Evolutionary conservation across 257 asterid genomes (phyloP), one percentile per base, ranked within the genome.

Genomic region (Sherardia arvensis): DNA sequence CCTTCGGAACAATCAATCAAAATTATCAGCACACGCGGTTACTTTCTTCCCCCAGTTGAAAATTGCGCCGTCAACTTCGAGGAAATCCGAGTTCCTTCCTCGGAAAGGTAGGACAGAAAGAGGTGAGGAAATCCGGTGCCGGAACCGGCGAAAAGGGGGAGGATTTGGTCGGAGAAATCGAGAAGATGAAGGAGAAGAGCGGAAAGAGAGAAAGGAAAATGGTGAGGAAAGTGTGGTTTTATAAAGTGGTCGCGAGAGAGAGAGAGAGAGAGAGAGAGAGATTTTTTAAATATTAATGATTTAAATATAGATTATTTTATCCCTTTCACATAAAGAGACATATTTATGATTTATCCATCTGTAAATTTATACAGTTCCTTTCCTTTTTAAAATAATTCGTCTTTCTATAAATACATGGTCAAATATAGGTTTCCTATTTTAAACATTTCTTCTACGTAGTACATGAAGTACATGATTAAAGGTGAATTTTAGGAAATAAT

Each of bases 111-210:
- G 56, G 20, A 49, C 56, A 43, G 14, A 6, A 49, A 49, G 27
- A 49, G 30, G 33, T 18, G 30, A 17, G 45, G 26, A 58, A 58
- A 29, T 29, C 32, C 26, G 47, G 63, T 23, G n/a, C 7, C 21
- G 36, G 55, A 7, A 38, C 17, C n/a, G 28, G 57, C 33, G 5
- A 6, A 21, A 17, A 32, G 47, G 47, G 43, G 62, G 26, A 1
- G 59, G 54, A 29, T n/a, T 48, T 64, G 59, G 11, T 36, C 63
- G 57, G 68, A 62, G 36, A 61, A 49, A 33, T 58, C 21, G 20
- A 38, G 28, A 9, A 34, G 5, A 22, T 21, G 51, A 34, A 56
- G 47, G 36, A 60, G 64, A 26, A 60, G 47, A 38, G 47, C 32
- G 33, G 55, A 63, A n/a, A 47, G n/a, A 28, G 29, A 29, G 22